These are phyloP conservation scores for Ascochyta rabiei DNA, from an alignment of 2,329 filamentous ascomycete species.

Conservation along the genomic window DNA sequence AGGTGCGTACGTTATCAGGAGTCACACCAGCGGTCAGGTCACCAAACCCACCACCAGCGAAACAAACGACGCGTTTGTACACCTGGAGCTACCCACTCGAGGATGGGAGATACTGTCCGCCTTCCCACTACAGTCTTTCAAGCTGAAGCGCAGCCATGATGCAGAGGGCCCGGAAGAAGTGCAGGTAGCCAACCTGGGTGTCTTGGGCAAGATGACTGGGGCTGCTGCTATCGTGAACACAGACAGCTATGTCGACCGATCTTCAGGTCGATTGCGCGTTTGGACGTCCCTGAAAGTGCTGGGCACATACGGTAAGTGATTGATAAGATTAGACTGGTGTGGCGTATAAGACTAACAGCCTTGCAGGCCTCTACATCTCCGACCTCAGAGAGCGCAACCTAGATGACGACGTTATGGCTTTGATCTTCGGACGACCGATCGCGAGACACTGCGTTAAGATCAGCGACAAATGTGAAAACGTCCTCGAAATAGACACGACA, in stretches of 20 bases:
- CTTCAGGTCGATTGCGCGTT: conserved; percentile 67
- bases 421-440: conserved; percentile 74
- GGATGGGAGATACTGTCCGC: conserved; percentile 85
- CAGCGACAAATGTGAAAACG: conserved; percentile 57
- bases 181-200: conserved; percentile 72
- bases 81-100: conserved; percentile 65
- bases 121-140: conserved; percentile 68
- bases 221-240: conserved; percentile 74
- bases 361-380: conserved; percentile 75
- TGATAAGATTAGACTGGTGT: neutral
- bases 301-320: conserved; percentile 68
- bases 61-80: conserved; percentile 59
- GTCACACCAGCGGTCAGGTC: conserved; percentile 70
- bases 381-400: conserved; percentile 66
- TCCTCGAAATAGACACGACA: conserved; percentile 79
- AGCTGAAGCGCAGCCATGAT: conserved; percentile 47
- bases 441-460: conserved; percentile 69
- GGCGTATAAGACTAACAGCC: neutral
- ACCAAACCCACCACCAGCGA: conserved; percentile 58
- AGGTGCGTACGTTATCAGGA: conserved; percentile 72
- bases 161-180: conserved; percentile 48
- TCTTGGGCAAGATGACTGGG: conserved; percentile 89
- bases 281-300: conserved; percentile 79
- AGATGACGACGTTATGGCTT: conserved; percentile 71
- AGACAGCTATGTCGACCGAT: conserved; percentile 61